A percentile compares a stretch with the other conserved stretches of the same genome.
Evolutionary conservation across 1,284 basidiomycete genomes (phyloP).

Genomic region (Peniophora sp.): DNA sequence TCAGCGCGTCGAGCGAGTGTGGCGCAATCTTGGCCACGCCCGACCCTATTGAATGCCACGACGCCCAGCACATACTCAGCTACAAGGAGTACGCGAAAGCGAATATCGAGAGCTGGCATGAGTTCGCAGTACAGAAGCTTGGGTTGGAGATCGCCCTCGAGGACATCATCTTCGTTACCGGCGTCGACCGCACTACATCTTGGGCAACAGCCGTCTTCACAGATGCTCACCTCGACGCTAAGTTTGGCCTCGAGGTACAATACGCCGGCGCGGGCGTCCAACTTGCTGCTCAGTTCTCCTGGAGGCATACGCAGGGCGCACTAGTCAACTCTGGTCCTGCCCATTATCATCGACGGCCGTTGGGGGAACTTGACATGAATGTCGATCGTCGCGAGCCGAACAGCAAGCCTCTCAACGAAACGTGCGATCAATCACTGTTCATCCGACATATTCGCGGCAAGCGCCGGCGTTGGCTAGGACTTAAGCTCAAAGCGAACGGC

Average conservation of each 20-base stretch:
- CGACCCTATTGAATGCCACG: background rate
- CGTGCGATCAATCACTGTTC: constrained; percentile 6
- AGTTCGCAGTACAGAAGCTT: background rate
- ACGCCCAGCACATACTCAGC: background rate
- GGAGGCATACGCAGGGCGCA: background rate
- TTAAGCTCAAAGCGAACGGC: background rate
- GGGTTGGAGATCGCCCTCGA: constrained; percentile 6
- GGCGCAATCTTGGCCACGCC: constrained; percentile 5
- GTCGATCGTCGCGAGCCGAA: background rate
- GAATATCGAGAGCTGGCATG: constrained; percentile 4
- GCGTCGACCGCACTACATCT: constrained; percentile 3
- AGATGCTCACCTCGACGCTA: background rate
- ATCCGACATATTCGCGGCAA: background rate
- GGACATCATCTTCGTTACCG: constrained; percentile 7
- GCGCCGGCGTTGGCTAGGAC: background rate
- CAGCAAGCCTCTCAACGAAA: background rate
- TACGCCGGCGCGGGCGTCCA: background rate
- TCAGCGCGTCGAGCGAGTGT: background rate
- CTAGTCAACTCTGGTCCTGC: background rate
- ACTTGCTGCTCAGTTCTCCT: background rate
- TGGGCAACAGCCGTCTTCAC: constrained; percentile 4
- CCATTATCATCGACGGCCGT: background rate
- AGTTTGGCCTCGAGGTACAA: background rate
- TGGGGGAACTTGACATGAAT: no score
- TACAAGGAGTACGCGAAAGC: constrained; percentile 2